Conservation (phyloP, 768 basidiomycete genomes). For the Lactarius vividus region DNA sequence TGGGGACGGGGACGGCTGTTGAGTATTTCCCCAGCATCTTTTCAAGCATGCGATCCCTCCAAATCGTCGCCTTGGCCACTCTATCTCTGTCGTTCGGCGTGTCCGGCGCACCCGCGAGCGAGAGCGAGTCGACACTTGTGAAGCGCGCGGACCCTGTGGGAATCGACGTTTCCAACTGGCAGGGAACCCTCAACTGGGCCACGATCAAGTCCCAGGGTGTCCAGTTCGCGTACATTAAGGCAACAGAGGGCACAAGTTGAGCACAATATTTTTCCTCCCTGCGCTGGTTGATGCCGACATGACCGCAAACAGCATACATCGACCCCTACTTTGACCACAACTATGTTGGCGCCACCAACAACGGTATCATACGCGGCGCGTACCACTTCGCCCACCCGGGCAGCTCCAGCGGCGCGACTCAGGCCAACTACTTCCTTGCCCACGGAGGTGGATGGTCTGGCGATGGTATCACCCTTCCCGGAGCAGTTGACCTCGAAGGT, state of each 20-base stretch:
- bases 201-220: slow-evolving; percentile 51
- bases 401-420: slow-evolving; percentile 50
- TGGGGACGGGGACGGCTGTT: too few species aligned
- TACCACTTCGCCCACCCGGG: slow-evolving; percentile 64
- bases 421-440: slow-evolving; percentile 57
- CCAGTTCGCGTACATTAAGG: slow-evolving; percentile 62
- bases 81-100: too few species aligned
- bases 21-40: neutral
- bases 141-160: slow-evolving; percentile 45
- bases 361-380: slow-evolving; percentile 54
- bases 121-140: slow-evolving; percentile 12
- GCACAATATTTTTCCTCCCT: neutral
- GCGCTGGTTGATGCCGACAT: slow-evolving; percentile 23
- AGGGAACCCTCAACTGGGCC: slow-evolving; percentile 50
- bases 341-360: slow-evolving; percentile 55
- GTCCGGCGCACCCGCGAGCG: too few species aligned
- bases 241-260: slow-evolving; percentile 57
- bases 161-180: slow-evolving; percentile 55
- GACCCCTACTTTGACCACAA: slow-evolving; percentile 47
- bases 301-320: slow-evolving; percentile 33
- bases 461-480: slow-evolving; percentile 6
- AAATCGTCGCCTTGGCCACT: too few species aligned
- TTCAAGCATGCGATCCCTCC: neutral
- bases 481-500: slow-evolving; percentile 12
- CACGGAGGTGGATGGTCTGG: slow-evolving; percentile 32